phyloP scores from a whole-genome alignment of 2,329 filamentous ascomycete genomes.

The Pseudogymnoascus sp. region DNA sequence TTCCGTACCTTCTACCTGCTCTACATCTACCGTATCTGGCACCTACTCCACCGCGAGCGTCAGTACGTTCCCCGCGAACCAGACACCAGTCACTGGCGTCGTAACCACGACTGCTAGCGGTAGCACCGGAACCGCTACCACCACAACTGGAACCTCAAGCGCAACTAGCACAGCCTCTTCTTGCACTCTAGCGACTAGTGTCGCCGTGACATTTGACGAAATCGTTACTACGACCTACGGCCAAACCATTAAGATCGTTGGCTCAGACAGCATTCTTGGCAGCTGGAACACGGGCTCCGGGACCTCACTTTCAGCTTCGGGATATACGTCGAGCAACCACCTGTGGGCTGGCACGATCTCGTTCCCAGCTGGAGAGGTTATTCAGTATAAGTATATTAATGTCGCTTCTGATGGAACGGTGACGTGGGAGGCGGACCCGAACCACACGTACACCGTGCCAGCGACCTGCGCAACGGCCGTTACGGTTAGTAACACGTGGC shows the following conservation, averaged over 20 bases:
- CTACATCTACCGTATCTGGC: too few relatives aligned
- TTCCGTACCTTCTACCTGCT: too few relatives aligned
- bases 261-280: slow-evolving; percentile 52
- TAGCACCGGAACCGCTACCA: too few relatives aligned
- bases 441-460: background rate
- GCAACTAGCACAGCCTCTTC: too few relatives aligned
- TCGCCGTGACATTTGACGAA: slow-evolving; percentile 38
- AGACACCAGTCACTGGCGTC: too few relatives aligned
- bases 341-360: slow-evolving; percentile 52
- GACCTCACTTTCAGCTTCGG: slow-evolving; percentile 16
- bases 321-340: slow-evolving; percentile 36
- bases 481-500: too few relatives aligned
- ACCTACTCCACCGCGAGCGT: too few relatives aligned
- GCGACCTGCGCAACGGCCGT: background rate
- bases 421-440: slow-evolving; percentile 51
- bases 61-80: too few relatives aligned
- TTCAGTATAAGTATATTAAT: slow-evolving; percentile 63
- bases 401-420: slow-evolving; percentile 46
- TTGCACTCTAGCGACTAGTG: too few relatives aligned
- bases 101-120: too few relatives aligned
- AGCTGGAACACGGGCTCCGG: slow-evolving; percentile 46
- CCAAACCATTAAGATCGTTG: slow-evolving; percentile 57
- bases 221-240: slow-evolving; percentile 50
- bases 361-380: slow-evolving; percentile 45
- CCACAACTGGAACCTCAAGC: too few relatives aligned